Evolutionary conservation across 1,284 basidiomycete genomes (phyloP), one percentile per base, ranked within the genome.

Genomic region (Macrocystidia cucumis): DNA sequence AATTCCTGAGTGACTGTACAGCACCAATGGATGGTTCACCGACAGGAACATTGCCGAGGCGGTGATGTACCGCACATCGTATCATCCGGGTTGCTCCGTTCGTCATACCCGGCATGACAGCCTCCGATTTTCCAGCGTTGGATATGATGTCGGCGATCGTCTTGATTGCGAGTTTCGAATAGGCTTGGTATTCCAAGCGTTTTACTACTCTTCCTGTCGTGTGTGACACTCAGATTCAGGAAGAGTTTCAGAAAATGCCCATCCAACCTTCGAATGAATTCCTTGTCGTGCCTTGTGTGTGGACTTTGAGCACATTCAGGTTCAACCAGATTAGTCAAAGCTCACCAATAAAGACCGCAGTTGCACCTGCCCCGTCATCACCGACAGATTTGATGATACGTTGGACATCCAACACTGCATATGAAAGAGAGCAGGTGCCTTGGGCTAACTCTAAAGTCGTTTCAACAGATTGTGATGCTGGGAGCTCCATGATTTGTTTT

Each of bases 161-260:
- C 56, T 82, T 87, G 47, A 91, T 74, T 1, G 89, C 88, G 13
- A 91, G 64, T 44, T 78, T 78, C 43, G 78, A 80, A 59, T 92
- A 92, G 5, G 86, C 83, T 56, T 84, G 78, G 50, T 91, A 91
- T 52, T 89, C 85, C 21, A 91, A 63, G 29, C 72, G 72, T 14
- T 72, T 77, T 20, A 91, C 86, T 11, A 37, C 41, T 43, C 80
- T 86, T 36, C 80, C 87, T 90, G 35, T 23, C n/a, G 17, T 26
- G 24, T 21, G 21, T 26, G 24, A 11, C 29, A 4, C 11, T 3
- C 12, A 11, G 25, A 33, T 20, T 30, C 9, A 17, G 25, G 17
- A 9, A 16, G 11, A 20, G 20, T 16, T 26, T 18, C 29, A 14
- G 17, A 16, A 24, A n/a, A 26, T 5, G 9, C 29, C n/a, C 5